Percentiles rank a stretch among this genome's conserved stretches.
These are phyloP conservation scores for Myriosclerotinia curreyana DNA, from an alignment of 2,329 filamentous ascomycete species.

Conservation along the genomic window DNA sequence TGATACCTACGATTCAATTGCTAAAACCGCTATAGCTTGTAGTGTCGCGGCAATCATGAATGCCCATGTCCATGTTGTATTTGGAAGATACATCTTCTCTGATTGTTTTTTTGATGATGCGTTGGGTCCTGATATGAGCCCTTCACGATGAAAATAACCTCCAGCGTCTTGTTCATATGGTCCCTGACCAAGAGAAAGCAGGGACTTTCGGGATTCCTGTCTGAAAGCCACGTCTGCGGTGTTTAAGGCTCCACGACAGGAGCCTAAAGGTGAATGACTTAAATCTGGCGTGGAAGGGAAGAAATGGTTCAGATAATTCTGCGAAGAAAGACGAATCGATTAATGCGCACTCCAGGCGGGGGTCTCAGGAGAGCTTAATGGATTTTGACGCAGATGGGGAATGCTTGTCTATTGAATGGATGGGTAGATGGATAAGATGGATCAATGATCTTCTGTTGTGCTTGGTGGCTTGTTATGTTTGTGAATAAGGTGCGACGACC, in stretches of 20 bases:
- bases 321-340: slow-evolving; percentile 13
- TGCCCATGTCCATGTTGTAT: slow-evolving; percentile 81
- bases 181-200: slow-evolving; percentile 43
- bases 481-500: slow-evolving; percentile 8
- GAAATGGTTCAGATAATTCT: not conserved
- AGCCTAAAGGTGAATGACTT: slow-evolving; percentile 26
- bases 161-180: slow-evolving; percentile 40
- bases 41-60: slow-evolving; percentile 72
- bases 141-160: slow-evolving; percentile 39
- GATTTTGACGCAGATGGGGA: slow-evolving; percentile 5
- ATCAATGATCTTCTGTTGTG: slow-evolving; percentile 11
- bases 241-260: slow-evolving; percentile 35
- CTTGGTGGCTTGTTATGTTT: slow-evolving; percentile 5
- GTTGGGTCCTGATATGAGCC: slow-evolving; percentile 30
- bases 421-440: not conserved
- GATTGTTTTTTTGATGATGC: slow-evolving; percentile 25
- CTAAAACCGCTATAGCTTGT: slow-evolving; percentile 78
- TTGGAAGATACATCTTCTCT: slow-evolving; percentile 65
- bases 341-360: slow-evolving; percentile 2
- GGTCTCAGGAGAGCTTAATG: slow-evolving; percentile 5
- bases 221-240: slow-evolving; percentile 48
- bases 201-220: slow-evolving; percentile 47
- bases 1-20: slow-evolving; percentile 76
- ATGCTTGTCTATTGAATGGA: slow-evolving; percentile 12
- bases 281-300: not conserved